Evolutionary conservation across 1,284 basidiomycete species (phyloP), one percentile per base, ranked within the genome.

Genomic region (Abortiporus biennis): DNA sequence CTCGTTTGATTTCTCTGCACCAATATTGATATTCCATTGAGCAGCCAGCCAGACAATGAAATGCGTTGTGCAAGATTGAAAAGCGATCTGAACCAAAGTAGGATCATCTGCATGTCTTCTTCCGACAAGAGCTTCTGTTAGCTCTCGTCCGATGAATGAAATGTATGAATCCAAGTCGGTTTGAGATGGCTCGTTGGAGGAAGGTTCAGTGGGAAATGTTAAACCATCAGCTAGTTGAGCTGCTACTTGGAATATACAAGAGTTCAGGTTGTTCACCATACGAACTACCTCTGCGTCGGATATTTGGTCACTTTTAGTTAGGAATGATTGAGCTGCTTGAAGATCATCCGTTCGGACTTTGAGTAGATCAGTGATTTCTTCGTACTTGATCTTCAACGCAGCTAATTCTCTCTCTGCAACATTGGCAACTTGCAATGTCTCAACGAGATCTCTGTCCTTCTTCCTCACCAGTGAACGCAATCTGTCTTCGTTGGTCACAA

Each of bases 371-470:
- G n/a, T n/a, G n/a, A n/a, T n/a, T n/a, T n/a, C n/a, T 3, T 37
- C 9, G 16, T 37, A 17, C 33, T 40, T 36, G 16, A 39, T 24
- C 19, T 33, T 23, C 38, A 44, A 4, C 12, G 31, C 38, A 3
- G 31, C 34, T 12, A 29, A 4, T 15, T 25, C 37, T 17, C 27
- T 23, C 12, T 40, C n/a, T 8, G 19, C 33, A 20, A 16, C 23
- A n/a, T 17, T 12, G 9, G 13, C n/a, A 6, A 12, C 40, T 5
- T 15, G 19, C 5, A 21, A 32, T 22, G 16, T 32, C 24, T 42
- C 17, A 21, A 29, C 9, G 12, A 21, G 36, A 11, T 15, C 40
- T 15, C 11, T 19, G 32, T n/a, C n/a, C n/a, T n/a, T n/a, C n/a
- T n/a, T n/a, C n/a, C n/a, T n/a, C n/a, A n/a, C n/a, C n/a, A n/a